Conservation (phyloP, 108 stramenopile species). For the Cyclotella sp. region DNA sequence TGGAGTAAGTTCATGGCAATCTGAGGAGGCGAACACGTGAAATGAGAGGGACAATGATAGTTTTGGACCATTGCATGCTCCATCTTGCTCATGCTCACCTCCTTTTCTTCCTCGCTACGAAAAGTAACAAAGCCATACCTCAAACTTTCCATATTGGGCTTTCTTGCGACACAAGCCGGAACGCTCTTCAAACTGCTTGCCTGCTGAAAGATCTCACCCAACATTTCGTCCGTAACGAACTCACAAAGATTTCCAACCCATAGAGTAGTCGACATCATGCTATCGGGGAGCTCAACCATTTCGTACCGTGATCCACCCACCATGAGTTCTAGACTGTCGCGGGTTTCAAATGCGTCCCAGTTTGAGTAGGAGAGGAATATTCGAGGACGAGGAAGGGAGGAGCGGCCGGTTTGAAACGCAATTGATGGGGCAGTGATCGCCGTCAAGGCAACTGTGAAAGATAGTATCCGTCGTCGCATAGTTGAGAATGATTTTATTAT, state of each 20-base stretch:
- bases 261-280: constrained; percentile 78
- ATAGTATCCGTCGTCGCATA: constrained; percentile 1
- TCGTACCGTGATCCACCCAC: constrained; percentile 78
- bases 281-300: constrained; percentile 81
- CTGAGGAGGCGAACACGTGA: constrained; percentile 17
- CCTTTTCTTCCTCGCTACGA: constrained; percentile 73
- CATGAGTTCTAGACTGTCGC: constrained; percentile 68
- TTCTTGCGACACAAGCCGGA: constrained; percentile 82
- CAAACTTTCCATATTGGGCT: constrained; percentile 67
- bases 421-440: not conserved
- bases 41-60: not conserved
- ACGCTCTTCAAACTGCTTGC: constrained; percentile 64
- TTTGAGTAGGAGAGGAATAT: constrained; percentile 36
- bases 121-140: constrained; percentile 83
- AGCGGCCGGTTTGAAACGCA: constrained; percentile 19
- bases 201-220: constrained; percentile 68
- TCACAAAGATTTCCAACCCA: constrained; percentile 85
- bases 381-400: not conserved
- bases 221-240: constrained; percentile 78
- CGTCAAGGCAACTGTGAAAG: not conserved
- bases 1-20: constrained; percentile 72
- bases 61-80: too few relatives aligned
- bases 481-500: not conserved
- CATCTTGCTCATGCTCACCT: constrained; percentile 48
- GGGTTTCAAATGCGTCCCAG: constrained; percentile 56